These are phyloP conservation scores for Phytophthora lateralis DNA, from an alignment of 352 stramenopile genomes.

Conservation along the genomic window DNA sequence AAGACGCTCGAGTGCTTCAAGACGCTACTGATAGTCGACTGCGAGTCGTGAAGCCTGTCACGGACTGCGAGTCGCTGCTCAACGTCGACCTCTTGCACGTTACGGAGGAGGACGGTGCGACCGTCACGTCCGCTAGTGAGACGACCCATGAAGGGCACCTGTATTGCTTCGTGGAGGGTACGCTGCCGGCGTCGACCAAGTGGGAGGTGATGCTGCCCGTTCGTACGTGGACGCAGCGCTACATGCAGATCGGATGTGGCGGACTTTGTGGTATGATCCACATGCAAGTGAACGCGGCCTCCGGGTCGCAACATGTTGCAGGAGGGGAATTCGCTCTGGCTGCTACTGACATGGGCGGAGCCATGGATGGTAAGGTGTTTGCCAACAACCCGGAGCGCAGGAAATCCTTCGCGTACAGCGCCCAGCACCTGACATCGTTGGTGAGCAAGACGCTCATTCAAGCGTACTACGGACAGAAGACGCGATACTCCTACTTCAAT, in stretches of 20 bases:
- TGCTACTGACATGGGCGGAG: conserved; percentile 42
- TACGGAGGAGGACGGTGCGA: conserved; percentile 13
- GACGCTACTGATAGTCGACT: conserved; percentile 4
- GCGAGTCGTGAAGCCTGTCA: conserved; percentile 22
- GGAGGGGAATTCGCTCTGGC: conserved; percentile 39
- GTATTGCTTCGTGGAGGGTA: conserved; percentile 38
- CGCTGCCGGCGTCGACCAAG: conserved; percentile 22
- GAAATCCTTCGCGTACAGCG: conserved; percentile 42
- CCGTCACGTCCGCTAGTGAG: conserved; percentile 29
- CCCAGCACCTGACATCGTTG: conserved; percentile 38
- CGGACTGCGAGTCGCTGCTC: conserved; percentile 25
- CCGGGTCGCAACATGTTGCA: conserved; percentile 19
- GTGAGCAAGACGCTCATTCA: conserved; percentile 44
- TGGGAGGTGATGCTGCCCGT: conserved; percentile 42
- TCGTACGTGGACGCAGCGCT: conserved; percentile 46
- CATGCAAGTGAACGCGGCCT: conserved; percentile 32
- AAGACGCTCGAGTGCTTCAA: conserved; percentile 13
- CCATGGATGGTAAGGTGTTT: conserved; percentile 35
- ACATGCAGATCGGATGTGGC: conserved; percentile 46
- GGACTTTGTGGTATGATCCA: conserved; percentile 42
- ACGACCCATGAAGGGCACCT: conserved; percentile 18
- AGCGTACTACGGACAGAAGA: conserved; percentile 40
- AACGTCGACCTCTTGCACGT: conserved; percentile 34
- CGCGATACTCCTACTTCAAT: conserved; percentile 48
- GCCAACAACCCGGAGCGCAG: conserved; percentile 26